Evolutionary conservation across 805 yeast genomes (phyloP).

Genomic region (Barnettozyma californica): DNA sequence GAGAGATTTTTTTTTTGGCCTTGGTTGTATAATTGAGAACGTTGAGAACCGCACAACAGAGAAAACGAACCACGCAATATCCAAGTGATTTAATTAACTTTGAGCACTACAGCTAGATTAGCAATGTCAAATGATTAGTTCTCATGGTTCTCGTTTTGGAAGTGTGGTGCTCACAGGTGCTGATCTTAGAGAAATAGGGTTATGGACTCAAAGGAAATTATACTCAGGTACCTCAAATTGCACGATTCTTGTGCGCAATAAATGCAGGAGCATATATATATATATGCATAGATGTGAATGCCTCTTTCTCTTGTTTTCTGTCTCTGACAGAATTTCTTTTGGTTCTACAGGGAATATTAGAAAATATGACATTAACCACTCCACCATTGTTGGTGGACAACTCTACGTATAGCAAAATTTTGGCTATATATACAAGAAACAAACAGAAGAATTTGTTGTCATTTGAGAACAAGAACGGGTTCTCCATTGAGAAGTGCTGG

Average conservation of each 20-base stretch:
- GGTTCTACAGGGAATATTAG: neutral
- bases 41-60: no score
- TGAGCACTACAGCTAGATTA: neutral
- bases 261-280: neutral
- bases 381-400: conserved; percentile 14
- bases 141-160: neutral
- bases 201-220: neutral
- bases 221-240: neutral
- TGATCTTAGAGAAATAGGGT: neutral
- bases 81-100: neutral
- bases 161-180: neutral
- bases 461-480: conserved; percentile 29
- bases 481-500: conserved; percentile 29
- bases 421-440: conserved; percentile 33
- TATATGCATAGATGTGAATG: neutral
- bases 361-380: conserved; percentile 4
- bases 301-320: neutral
- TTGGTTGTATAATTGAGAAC: no score
- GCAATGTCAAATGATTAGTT: neutral
- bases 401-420: conserved; percentile 36
- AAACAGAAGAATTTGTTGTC: conserved; percentile 17
- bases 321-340: neutral
- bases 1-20: no score
- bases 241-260: neutral
- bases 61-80: neutral